phyloP scores from a whole-genome alignment of 192 early-diverging fungal genomes.

The Gryganskiella cystojenkinii region DNA sequence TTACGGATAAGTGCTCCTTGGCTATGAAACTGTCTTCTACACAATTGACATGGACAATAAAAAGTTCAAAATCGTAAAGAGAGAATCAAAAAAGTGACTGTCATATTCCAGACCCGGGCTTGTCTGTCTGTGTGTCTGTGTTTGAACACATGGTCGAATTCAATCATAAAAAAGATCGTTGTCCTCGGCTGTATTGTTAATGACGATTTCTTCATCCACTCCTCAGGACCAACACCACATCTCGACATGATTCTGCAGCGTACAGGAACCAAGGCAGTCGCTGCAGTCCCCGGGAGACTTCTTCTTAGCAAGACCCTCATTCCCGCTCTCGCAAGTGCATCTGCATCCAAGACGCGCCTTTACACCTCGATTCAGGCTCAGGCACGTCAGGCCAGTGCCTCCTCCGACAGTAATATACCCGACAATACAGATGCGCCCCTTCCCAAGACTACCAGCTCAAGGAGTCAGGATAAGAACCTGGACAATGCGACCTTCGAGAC shows the following conservation, averaged over 20 bases:
- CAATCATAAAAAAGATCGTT: no score
- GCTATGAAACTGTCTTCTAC: no score
- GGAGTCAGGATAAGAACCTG: not conserved
- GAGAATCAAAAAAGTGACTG: no score
- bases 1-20: conserved; percentile 3
- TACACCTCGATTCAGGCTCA: conserved; percentile 2
- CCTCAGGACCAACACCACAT: not conserved
- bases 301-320: conserved; percentile 9
- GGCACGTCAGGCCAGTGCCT: not conserved
- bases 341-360: conserved; percentile 6
- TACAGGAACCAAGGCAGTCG: conserved; percentile 17
- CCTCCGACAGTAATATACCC: conserved; percentile 14
- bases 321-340: conserved; percentile 4
- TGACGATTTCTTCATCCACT: no score
- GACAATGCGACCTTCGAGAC: conserved; percentile 6
- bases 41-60: not conserved
- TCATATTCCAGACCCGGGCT: no score
- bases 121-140: no score
- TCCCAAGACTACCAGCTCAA: not conserved
- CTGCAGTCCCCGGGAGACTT: not conserved
- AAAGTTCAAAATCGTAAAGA: not conserved
- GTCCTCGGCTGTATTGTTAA: no score
- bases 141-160: no score
- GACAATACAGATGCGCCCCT: conserved; percentile 24
- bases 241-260: conserved; percentile 19